A percentile compares a stretch with the other conserved stretches of the same genome.
Evolutionary conservation across 257 asterid species (phyloP).

Genomic region (Datura wrightii): DNA sequence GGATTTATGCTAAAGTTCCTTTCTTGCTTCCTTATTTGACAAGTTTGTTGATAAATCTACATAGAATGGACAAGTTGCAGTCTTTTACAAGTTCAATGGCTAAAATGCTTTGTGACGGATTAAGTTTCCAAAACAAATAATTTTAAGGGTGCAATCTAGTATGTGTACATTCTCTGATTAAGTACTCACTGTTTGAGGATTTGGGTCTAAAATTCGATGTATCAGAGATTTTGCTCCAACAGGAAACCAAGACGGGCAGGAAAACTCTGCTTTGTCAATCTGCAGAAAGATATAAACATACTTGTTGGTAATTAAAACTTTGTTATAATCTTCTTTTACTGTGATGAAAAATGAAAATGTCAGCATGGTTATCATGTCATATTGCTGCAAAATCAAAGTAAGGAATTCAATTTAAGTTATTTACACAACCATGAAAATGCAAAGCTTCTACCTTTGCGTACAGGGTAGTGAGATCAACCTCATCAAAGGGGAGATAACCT

Average conservation of each 20-base stretch:
- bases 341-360: conserved; percentile 12
- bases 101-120: not conserved
- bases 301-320: conserved; percentile 23
- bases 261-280: conserved; percentile 90
- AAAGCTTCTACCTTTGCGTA: conserved; percentile 77
- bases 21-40: conserved; percentile 15
- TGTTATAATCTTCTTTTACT: conserved; percentile 13
- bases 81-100: not conserved
- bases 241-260: conserved; percentile 95
- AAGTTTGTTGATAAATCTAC: conserved; percentile 7
- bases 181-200: conserved; percentile 77
- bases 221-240: conserved; percentile 94
- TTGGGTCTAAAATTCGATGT: conserved; percentile 77
- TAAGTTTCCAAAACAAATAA: conserved; percentile 2
- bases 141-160: not conserved
- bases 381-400: not conserved
- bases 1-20: not conserved
- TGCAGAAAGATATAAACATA: conserved; percentile 47
- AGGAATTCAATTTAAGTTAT: conserved; percentile 26
- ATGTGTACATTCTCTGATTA: conserved; percentile 8
- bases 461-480: conserved; percentile 90
- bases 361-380: not conserved
- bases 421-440: conserved; percentile 18
- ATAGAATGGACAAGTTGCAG: not conserved
- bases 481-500: conserved; percentile 98